Base-by-base conservation (phyloP, 306 rosid species). In the Glycine tomentella region DNA sequence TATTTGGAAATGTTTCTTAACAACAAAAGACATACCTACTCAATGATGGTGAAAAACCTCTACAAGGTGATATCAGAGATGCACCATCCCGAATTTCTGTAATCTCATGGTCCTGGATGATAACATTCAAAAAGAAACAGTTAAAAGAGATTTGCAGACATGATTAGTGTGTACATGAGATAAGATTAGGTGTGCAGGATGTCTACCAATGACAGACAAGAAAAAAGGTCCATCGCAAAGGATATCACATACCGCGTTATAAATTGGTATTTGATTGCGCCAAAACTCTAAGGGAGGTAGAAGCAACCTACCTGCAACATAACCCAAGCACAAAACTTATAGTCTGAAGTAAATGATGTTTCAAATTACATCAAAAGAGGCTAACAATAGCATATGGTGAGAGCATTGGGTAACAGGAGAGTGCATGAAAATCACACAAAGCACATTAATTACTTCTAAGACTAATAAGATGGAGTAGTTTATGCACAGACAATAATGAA, bases 281-380 rank as follows among this genome's bases (percentile, higher is more conserved):
- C 98, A 94, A 88, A 92, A 94, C 83, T 94, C 95, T 76, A 94
- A 57, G 25, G 92, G 57, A 4, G 92, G 98, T 52, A 92, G 56
- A 75, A 88, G 91, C 57, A 87, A 56, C 83, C 97, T 88, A 67
- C 97, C 98, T 92, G 88, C 77, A 88, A 78, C 79, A 86, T 40
- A 66, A 8, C 45, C 40, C 46, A 45, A 49, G 58, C 48, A 77
- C 46, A 17, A 79, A 50, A 20, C 51, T 65, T 15, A n/a, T 70
- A 53, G 42, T 69, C 20, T 69, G 10, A 49, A 50, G 63, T 61
- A 74, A 74, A 68, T 40, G 48, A 8, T 15, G 61, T 74, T 73
- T 52, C 62, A 69, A 75, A 38, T 73, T 74, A 16, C 64, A 76
- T 59, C 2, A 52, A 52, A 46, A 72, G 15, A 5, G 53, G 38